phyloP scores from a whole-genome alignment of 164 flowering plant species.

The Kalanchoe fedtschenkoi region DNA sequence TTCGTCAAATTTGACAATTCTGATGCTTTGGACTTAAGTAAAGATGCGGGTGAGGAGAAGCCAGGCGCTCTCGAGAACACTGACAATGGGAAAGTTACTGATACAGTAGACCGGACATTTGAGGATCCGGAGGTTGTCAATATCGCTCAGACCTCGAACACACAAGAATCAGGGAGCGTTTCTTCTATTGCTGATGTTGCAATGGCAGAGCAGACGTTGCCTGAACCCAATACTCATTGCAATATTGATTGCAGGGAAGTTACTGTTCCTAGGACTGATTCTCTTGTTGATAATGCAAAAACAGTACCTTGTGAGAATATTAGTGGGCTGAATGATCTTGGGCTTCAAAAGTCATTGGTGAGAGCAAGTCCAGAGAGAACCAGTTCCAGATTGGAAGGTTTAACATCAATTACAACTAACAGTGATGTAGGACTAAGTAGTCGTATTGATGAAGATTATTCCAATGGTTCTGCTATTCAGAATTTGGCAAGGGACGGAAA shows the following conservation, averaged over 20 bases:
- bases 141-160: not conserved
- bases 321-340: not conserved
- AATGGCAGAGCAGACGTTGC: conserved; percentile 1
- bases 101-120: not conserved
- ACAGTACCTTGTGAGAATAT: not conserved
- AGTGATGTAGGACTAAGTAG: not conserved
- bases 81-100: not conserved
- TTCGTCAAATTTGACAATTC: not conserved
- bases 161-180: not conserved
- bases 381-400: not conserved
- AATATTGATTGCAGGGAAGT: conserved; percentile 1
- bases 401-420: not conserved
- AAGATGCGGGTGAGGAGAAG: not conserved
- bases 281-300: not conserved
- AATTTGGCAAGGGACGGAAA: conserved; percentile 14
- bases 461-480: conserved; percentile 15
- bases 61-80: not conserved
- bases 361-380: conserved; percentile 1
- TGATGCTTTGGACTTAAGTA: not conserved
- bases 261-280: not conserved
- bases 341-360: not conserved
- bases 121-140: not conserved
- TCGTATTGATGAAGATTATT: conserved; percentile 14
- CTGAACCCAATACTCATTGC: not conserved
- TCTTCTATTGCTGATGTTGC: not conserved